Evolutionary conservation across 805 yeast species (phyloP).

Genomic region (Spathaspora gorwiae): DNA sequence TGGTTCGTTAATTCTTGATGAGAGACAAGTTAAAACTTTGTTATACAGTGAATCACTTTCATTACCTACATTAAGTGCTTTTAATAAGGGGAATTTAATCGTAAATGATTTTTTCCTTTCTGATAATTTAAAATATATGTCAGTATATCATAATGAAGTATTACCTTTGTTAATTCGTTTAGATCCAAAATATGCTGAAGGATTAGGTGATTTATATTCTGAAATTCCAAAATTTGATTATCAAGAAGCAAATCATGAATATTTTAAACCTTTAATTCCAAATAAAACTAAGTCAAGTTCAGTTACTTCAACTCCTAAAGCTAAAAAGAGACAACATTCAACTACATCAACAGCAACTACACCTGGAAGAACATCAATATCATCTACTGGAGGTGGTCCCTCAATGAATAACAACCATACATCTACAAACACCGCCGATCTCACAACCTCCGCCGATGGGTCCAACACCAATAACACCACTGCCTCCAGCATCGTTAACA

Average conservation of each 20-base stretch:
- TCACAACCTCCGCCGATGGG: background rate
- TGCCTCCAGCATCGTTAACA: background rate
- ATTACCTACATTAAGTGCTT: slow-evolving; percentile 23
- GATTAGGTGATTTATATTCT: slow-evolving; percentile 23
- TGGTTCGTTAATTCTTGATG: slow-evolving; percentile 23
- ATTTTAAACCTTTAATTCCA: slow-evolving; percentile 21
- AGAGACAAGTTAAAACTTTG: slow-evolving; percentile 26
- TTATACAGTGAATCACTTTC: slow-evolving; percentile 27
- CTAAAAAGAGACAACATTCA: slow-evolving; percentile 12
- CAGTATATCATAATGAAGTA: slow-evolving; percentile 34
- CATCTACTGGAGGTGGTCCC: background rate
- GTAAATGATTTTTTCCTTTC: slow-evolving; percentile 34
- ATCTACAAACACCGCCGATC: background rate
- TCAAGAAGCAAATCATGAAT: slow-evolving; percentile 23
- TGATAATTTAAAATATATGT: slow-evolving; percentile 30
- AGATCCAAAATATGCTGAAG: slow-evolving; percentile 25
- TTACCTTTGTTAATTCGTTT: slow-evolving; percentile 24
- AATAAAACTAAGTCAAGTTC: slow-evolving; percentile 11
- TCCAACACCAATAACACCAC: background rate
- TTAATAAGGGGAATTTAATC: slow-evolving; percentile 30
- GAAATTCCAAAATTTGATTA: slow-evolving; percentile 32
- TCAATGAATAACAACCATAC: too few relatives aligned
- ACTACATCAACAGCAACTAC: slow-evolving; percentile 1
- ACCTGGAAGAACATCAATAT: slow-evolving; percentile 5
- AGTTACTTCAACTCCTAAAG: slow-evolving; percentile 3